Percentiles rank a stretch among this genome's conserved stretches.
These are phyloP conservation scores for Diplodia intermedia DNA, from an alignment of 2,329 filamentous ascomycete species.

Conservation along the genomic window DNA sequence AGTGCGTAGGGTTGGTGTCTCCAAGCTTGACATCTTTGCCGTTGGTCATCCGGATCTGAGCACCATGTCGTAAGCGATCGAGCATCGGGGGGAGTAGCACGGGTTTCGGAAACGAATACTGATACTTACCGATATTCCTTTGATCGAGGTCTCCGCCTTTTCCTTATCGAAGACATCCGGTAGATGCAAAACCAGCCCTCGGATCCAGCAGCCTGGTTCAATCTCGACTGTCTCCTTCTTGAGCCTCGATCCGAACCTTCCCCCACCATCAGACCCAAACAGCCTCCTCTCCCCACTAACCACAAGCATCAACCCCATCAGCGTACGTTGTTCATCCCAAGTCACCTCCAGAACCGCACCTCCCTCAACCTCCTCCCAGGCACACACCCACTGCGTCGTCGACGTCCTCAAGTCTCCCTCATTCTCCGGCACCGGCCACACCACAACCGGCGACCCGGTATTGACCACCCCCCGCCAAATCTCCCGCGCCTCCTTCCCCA, in stretches of 20 bases:
- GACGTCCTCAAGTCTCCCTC: not conserved
- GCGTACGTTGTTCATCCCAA: constrained; percentile 31
- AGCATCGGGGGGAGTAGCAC: not conserved
- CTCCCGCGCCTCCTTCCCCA: not conserved
- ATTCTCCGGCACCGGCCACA: constrained; percentile 32
- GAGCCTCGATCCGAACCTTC: not conserved
- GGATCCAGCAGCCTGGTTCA: constrained; percentile 33
- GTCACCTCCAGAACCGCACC: constrained; percentile 36
- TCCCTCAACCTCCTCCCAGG: constrained; percentile 32
- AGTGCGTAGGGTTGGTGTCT: not conserved
- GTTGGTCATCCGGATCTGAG: not conserved
- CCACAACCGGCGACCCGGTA: constrained; percentile 28
- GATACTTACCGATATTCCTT: constrained; percentile 19
- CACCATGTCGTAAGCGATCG: not conserved
- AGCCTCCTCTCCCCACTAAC: constrained; percentile 5
- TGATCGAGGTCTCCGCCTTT: constrained; percentile 14
- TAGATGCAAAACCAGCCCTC: constrained; percentile 31
- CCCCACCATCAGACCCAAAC: constrained; percentile 13
- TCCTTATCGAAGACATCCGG: not conserved
- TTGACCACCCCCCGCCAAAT: not conserved
- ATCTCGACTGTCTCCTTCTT: constrained; percentile 5
- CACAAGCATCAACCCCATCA: constrained; percentile 35
- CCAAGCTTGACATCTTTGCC: not conserved
- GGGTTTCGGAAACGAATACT: too few relatives aligned
- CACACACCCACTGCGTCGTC: constrained; percentile 34